Conservation (phyloP, 768 basidiomycete genomes). For the Clavaria fumosa region DNA sequence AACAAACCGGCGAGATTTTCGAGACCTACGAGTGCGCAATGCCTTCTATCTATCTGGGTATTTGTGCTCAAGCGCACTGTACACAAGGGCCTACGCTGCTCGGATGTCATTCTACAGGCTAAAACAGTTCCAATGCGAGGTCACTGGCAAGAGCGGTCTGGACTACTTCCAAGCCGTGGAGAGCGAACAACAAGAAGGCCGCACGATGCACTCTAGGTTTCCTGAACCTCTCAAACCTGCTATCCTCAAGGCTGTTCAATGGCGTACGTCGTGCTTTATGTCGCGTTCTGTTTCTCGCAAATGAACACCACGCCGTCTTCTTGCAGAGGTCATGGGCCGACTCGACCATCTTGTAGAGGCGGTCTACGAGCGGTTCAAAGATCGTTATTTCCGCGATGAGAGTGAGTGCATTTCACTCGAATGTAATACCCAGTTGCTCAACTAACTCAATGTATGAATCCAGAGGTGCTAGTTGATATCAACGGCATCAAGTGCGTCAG, state of each 20-base stretch:
- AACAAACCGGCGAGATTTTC: slow-evolving; percentile 95
- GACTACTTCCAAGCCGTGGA: slow-evolving; percentile 91
- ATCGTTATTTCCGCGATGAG: slow-evolving; percentile 86
- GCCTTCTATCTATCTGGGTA: slow-evolving; percentile 15
- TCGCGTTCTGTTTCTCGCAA: slow-evolving; percentile 10
- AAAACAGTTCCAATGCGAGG: slow-evolving; percentile 94
- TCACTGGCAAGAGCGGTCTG: slow-evolving; percentile 84
- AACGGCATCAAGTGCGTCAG: slow-evolving; percentile 63
- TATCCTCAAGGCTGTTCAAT: slow-evolving; percentile 86
- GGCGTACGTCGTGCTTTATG: slow-evolving; percentile 52
- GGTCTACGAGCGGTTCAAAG: slow-evolving; percentile 91
- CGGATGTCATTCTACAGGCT: slow-evolving; percentile 91
- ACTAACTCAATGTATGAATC: neutral
- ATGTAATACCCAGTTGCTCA: neutral
- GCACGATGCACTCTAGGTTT: slow-evolving; percentile 81
- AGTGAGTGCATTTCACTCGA: slow-evolving; percentile 35
- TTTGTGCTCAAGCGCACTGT: slow-evolving; percentile 12
- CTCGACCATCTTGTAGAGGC: slow-evolving; percentile 90
- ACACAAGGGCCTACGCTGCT: slow-evolving; percentile 72
- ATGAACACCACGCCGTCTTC: slow-evolving; percentile 11
- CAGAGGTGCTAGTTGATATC: slow-evolving; percentile 79
- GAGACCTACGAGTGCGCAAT: slow-evolving; percentile 83
- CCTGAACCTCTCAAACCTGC: slow-evolving; percentile 86
- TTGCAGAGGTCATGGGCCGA: slow-evolving; percentile 89
- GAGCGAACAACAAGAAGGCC: slow-evolving; percentile 81